A percentile compares a stretch with the other conserved stretches of the same genome.
These are phyloP conservation scores for Ophiostoma pallidulum DNA, from an alignment of 2,329 filamentous ascomycete species.

Conservation along the genomic window DNA sequence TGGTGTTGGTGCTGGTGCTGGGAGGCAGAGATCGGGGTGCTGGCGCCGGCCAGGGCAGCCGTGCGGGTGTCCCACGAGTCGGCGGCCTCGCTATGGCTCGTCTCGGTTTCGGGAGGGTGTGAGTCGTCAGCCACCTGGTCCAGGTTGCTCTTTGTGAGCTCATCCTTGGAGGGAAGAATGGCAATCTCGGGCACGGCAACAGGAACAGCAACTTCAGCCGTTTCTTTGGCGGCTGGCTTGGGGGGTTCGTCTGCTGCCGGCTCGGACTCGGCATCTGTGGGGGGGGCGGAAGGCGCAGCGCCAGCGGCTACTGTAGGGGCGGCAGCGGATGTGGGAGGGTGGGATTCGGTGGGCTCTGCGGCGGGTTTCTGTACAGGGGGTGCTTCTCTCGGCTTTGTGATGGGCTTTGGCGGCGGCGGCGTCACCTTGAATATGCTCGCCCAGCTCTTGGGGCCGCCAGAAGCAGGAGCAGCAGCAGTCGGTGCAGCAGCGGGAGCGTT, in stretches of 20 bases:
- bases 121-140: conserved; percentile 82
- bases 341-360: conserved; percentile 28
- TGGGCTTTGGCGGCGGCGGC: conserved; percentile 29
- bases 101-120: conserved; percentile 65
- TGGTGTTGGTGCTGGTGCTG: conserved; percentile 54
- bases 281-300: neutral
- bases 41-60: conserved; percentile 47
- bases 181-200: conserved; percentile 43
- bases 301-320: neutral
- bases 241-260: conserved; percentile 21
- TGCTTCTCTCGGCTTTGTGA: conserved; percentile 15
- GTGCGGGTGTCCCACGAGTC: conserved; percentile 72
- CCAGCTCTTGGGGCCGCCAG: conserved; percentile 51
- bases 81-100: conserved; percentile 78
- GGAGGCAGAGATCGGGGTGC: conserved; percentile 55
- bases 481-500: conserved; percentile 27
- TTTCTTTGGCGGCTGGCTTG: conserved; percentile 25
- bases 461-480: conserved; percentile 17
- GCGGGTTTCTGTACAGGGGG: conserved; percentile 30
- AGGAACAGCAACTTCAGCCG: conserved; percentile 26
- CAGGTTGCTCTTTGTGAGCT: conserved; percentile 84
- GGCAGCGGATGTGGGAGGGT: conserved; percentile 28
- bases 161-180: conserved; percentile 64
- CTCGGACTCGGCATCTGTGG: conserved; percentile 26
- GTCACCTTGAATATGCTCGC: conserved; percentile 64